A percentile compares a stretch with the other conserved stretches of the same genome.
Evolutionary conservation across 1,139 yeast genomes (phyloP).

Genomic region (Suhomyces bokatorum): DNA sequence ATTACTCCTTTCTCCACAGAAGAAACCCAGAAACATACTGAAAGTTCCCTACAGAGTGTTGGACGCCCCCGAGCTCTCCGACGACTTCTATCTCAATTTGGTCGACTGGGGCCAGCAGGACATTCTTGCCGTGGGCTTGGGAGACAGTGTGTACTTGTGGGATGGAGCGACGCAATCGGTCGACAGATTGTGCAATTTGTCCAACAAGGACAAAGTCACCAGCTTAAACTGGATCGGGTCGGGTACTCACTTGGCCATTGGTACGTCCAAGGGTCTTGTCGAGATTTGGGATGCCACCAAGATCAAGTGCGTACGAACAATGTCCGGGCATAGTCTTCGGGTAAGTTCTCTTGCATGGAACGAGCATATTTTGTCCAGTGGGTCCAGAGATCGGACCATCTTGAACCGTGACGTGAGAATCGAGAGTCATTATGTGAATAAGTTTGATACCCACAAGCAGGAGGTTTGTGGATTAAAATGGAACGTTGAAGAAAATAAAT

Average conservation of each 20-base stretch:
- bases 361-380: conserved; percentile 83
- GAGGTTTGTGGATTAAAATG: conserved; percentile 96
- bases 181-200: conserved; percentile 71
- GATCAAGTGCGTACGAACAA: conserved; percentile 77
- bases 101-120: conserved; percentile 97
- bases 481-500: conserved; percentile 84
- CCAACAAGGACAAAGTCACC: conserved; percentile 66
- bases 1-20: conserved; percentile 76
- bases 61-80: conserved; percentile 95
- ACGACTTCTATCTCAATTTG: conserved; percentile 87
- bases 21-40: conserved; percentile 72
- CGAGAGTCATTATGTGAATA: conserved; percentile 76
- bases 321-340: conserved; percentile 87
- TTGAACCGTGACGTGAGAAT: conserved; percentile 89
- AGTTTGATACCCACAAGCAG: conserved; percentile 77
- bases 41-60: conserved; percentile 90
- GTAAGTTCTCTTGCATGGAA: conserved; percentile 94
- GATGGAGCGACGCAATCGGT: conserved; percentile 87
- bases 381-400: conserved; percentile 82
- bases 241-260: conserved; percentile 93
- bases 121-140: conserved; percentile 85
- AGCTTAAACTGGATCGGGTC: conserved; percentile 91
- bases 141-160: conserved; percentile 87
- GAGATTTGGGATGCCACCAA: conserved; percentile 96
- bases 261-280: conserved; percentile 82